These are phyloP conservation scores for Melocanna baccifera DNA, from an alignment of 176 grass and related monocot genomes.

Conservation along the genomic window DNA sequence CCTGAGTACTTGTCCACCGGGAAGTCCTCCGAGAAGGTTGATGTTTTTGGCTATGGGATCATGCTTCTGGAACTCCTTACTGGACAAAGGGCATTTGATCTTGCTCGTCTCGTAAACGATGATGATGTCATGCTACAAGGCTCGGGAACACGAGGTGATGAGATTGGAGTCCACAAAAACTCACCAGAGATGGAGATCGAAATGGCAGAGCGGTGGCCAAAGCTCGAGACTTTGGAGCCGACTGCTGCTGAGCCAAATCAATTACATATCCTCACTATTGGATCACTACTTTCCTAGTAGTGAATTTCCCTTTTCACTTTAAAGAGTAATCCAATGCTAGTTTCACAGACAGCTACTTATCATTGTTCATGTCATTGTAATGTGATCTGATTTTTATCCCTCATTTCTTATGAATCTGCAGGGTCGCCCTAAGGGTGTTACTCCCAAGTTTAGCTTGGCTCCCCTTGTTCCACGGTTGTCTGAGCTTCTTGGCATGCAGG, in stretches of 20 bases:
- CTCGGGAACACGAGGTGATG: too few species aligned
- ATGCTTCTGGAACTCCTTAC: too few species aligned
- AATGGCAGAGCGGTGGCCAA: too few species aligned
- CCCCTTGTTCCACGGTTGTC: slow-evolving; percentile 61
- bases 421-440: slow-evolving; percentile 80
- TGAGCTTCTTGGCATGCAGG: slow-evolving; percentile 64
- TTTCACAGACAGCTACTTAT: background rate
- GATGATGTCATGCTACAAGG: too few species aligned
- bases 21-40: too few species aligned
- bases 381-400: background rate
- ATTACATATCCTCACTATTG: background rate
- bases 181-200: too few species aligned
- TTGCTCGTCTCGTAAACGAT: too few species aligned
- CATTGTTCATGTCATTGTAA: background rate
- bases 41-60: too few species aligned
- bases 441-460: slow-evolving; percentile 64
- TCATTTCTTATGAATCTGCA: slow-evolving; percentile 33
- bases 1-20: too few species aligned
- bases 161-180: too few species aligned
- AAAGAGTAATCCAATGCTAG: background rate
- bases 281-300: background rate
- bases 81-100: too few species aligned
- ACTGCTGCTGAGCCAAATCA: background rate
- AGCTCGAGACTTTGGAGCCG: background rate
- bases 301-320: background rate